These are phyloP conservation scores for Carex arenaria DNA, from an alignment of 202 grass and related monocot genomes.

Conservation along the genomic window DNA sequence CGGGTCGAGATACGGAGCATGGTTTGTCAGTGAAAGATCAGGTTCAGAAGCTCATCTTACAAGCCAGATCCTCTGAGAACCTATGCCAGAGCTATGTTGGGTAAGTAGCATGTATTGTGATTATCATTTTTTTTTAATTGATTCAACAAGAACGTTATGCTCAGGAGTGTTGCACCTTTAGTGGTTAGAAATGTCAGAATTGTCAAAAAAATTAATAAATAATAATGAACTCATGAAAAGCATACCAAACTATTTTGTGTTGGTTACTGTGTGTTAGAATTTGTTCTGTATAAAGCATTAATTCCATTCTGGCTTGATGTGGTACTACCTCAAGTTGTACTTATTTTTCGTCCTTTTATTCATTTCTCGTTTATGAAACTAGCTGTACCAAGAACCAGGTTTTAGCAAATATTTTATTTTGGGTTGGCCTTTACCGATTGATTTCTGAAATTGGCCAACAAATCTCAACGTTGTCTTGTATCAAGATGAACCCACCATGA, in stretches of 20 bases:
- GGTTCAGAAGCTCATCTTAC: slow-evolving; percentile 84
- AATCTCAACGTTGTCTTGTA: background rate
- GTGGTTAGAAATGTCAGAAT: background rate
- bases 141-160: background rate
- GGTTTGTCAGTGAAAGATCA: slow-evolving; percentile 72
- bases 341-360: background rate
- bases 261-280: background rate
- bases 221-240: background rate
- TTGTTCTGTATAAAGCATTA: background rate
- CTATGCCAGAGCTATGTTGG: slow-evolving; percentile 94
- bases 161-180: background rate
- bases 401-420: background rate
- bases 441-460: background rate
- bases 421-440: background rate
- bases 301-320: background rate
- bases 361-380: background rate
- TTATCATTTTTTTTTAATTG: background rate
- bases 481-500: background rate
- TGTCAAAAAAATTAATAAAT: background rate
- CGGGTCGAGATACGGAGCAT: slow-evolving; percentile 50
- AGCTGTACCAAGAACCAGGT: background rate
- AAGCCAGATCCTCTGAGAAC: slow-evolving; percentile 83
- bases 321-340: background rate
- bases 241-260: background rate
- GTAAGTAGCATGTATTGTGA: slow-evolving; percentile 34